A percentile compares a stretch with the other conserved stretches of the same genome.
phyloP scores from a whole-genome alignment of 1,139 yeast genomes.

The Pichia sp. region DNA sequence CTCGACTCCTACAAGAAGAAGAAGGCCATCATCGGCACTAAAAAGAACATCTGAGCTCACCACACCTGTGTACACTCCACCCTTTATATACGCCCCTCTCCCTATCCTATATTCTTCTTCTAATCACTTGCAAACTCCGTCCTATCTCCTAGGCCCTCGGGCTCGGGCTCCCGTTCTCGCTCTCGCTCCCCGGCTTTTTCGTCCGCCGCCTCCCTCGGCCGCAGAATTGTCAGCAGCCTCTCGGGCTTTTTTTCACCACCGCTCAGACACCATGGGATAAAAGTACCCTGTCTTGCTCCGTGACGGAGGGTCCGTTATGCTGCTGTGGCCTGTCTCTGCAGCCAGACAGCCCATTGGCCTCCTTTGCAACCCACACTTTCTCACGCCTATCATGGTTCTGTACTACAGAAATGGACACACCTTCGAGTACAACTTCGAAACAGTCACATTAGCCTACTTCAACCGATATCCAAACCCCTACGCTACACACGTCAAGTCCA shows the following conservation, averaged over 20 bases:
- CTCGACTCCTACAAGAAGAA: slow-evolving; percentile 51
- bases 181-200: neutral
- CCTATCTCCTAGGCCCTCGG: neutral
- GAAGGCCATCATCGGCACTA: slow-evolving; percentile 4
- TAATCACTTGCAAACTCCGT: neutral
- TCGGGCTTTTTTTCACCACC: neutral
- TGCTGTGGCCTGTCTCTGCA: too few relatives aligned
- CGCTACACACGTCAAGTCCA: slow-evolving; percentile 81
- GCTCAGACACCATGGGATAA: neutral
- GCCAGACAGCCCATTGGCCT: too few relatives aligned
- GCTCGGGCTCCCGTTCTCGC: neutral
- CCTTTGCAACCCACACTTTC: too few relatives aligned
- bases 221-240: slow-evolving; percentile 5
- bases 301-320: too few relatives aligned
- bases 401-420: slow-evolving; percentile 54
- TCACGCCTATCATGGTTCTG: slow-evolving; percentile 54
- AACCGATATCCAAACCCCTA: slow-evolving; percentile 89
- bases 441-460: slow-evolving; percentile 75
- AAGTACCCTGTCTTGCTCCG: too few relatives aligned
- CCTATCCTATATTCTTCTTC: neutral
- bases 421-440: slow-evolving; percentile 62
- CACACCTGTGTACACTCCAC: neutral
- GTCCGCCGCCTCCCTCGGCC: neutral
- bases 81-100: neutral
- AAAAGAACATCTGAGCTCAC: slow-evolving; percentile 14